phyloP scores from a whole-genome alignment of 345 rosid genomes.

The Schrenkiella parvula region DNA sequence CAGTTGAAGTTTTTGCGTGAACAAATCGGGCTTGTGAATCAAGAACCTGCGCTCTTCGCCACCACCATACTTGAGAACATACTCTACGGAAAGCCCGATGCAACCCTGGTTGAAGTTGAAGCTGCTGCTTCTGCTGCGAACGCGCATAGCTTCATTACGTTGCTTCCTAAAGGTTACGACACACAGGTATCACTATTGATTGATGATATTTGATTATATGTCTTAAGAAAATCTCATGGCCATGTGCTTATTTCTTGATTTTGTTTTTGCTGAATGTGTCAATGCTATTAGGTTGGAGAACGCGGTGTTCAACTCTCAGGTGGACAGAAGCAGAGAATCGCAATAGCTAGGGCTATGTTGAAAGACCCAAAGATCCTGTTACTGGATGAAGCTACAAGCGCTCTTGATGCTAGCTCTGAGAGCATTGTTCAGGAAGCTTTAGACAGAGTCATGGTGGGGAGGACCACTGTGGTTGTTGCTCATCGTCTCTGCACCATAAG shows the following conservation, averaged over 20 bases:
- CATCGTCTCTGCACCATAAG: constrained; percentile 97
- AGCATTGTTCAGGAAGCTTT: constrained; percentile 98
- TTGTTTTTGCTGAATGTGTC: not conserved
- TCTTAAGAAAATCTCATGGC: not conserved
- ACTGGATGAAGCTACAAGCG: constrained; percentile 98
- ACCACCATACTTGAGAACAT: constrained; percentile 93
- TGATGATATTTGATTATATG: not conserved
- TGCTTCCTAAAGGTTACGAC: constrained; percentile 92
- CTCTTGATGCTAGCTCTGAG: constrained; percentile 97
- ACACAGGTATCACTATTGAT: constrained; percentile 60
- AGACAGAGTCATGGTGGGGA: constrained; percentile 95
- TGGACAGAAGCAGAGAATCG: constrained; percentile 97
- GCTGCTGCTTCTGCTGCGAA: constrained; percentile 92
- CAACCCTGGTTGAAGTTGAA: constrained; percentile 87
- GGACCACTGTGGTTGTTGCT: constrained; percentile 96
- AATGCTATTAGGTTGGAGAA: constrained; percentile 71
- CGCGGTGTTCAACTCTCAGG: constrained; percentile 97
- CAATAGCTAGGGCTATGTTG: constrained; percentile 97
- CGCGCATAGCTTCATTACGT: constrained; percentile 86
- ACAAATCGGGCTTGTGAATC: constrained; percentile 96
- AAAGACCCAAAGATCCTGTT: constrained; percentile 93
- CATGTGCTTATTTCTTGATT: not conserved
- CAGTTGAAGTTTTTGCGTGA: constrained; percentile 84
- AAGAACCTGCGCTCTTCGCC: constrained; percentile 97
- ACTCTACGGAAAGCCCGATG: constrained; percentile 87